These are phyloP conservation scores for Chaetomium sp. DNA, from an alignment of 2,329 filamentous ascomycete species.

Conservation along the genomic window DNA sequence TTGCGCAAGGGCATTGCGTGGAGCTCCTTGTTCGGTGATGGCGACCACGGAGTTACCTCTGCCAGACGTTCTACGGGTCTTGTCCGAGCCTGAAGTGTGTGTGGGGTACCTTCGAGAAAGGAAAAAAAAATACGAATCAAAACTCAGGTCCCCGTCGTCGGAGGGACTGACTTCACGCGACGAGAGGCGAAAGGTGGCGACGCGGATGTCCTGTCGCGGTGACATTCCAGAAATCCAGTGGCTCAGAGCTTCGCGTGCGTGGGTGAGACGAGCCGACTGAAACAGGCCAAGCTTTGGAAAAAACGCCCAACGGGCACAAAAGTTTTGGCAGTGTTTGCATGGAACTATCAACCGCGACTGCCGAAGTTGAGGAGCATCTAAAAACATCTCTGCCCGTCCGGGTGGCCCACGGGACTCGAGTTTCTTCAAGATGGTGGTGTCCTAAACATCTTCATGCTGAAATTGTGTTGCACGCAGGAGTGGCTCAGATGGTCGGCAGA, in stretches of 20 bases:
- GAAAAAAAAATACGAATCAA: not conserved
- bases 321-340: not conserved
- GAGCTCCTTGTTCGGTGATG: not conserved
- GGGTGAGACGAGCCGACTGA: slow-evolving; percentile 6
- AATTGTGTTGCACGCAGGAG: not conserved
- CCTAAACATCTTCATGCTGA: not conserved
- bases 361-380: too few relatives aligned
- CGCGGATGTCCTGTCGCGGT: not conserved
- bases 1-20: not conserved
- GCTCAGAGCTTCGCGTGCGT: slow-evolving; percentile 1
- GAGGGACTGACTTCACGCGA: too few relatives aligned
- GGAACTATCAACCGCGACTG: not conserved
- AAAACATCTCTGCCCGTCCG: too few relatives aligned
- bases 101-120: slow-evolving; percentile 3
- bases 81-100: not conserved
- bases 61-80: not conserved
- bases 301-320: not conserved
- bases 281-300: slow-evolving; percentile 1
- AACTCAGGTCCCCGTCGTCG: not conserved
- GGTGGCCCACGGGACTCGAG: too few relatives aligned
- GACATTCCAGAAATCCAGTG: slow-evolving; percentile 6
- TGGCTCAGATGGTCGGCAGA: slow-evolving; percentile 1
- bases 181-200: too few relatives aligned
- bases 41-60: not conserved
- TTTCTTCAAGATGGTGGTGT: not conserved